Conservation (phyloP, 176 grass and related monocot species). For the Oryza officinalis region DNA sequence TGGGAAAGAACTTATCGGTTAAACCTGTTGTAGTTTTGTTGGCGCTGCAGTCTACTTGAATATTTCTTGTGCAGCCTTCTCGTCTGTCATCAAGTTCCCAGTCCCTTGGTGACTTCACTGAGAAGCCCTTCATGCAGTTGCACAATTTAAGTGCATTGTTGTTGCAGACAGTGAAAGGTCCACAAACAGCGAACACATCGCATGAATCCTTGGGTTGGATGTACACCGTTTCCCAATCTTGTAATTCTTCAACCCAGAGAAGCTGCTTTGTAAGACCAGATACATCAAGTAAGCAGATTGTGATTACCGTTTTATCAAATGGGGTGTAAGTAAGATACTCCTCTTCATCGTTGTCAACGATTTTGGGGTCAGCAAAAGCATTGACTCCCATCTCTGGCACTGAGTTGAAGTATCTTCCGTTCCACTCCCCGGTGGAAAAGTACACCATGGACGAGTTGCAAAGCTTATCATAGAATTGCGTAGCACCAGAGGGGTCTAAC, state of each 20-base stretch:
- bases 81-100: constrained; percentile 35
- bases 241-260: constrained; percentile 14
- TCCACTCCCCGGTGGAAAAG: constrained; percentile 36
- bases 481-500: constrained; percentile 7
- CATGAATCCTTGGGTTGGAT: constrained; percentile 28
- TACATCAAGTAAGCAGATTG: constrained; percentile 14
- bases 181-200: constrained; percentile 33
- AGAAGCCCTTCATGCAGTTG: constrained; percentile 20
- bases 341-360: constrained; percentile 3
- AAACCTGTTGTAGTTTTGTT: not conserved
- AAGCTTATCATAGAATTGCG: no score
- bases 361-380: not conserved
- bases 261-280: constrained; percentile 28
- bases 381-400: constrained; percentile 11
- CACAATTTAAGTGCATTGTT: constrained; percentile 1
- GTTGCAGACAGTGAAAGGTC: constrained; percentile 43
- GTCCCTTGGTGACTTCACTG: not conserved
- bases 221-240: constrained; percentile 31
- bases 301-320: not conserved
- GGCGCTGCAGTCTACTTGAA: constrained; percentile 21
- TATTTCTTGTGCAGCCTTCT: constrained; percentile 38
- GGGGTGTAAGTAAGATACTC: constrained; percentile 40
- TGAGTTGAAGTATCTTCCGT: constrained; percentile 37
- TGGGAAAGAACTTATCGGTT: constrained; percentile 16
- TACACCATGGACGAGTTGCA: constrained; percentile 6